Percentiles rank a stretch among this genome's conserved stretches.
Evolutionary conservation across 345 rosid species (phyloP).

Genomic region (Mallotus nudiflorus): DNA sequence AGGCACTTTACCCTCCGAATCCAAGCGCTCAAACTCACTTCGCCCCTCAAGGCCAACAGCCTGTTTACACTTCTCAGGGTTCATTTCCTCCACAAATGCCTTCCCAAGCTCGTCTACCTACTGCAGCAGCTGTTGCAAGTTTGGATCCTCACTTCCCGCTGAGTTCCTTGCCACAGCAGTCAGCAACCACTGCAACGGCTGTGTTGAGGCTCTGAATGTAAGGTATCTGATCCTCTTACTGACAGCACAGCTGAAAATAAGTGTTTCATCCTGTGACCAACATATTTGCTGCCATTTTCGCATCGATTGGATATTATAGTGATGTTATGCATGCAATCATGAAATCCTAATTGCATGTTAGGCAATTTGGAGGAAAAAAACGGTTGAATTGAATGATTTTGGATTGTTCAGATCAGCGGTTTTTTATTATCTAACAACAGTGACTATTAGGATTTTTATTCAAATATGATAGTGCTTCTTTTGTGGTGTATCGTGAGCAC

Average conservation of each 20-base stretch:
- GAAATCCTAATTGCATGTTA: too few species aligned
- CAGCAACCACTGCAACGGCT: background rate
- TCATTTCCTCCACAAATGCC: slow-evolving; percentile 12
- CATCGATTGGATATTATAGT: background rate
- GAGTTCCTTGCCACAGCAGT: slow-evolving; percentile 7
- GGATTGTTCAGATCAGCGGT: too few species aligned
- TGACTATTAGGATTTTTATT: too few species aligned
- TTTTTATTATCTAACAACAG: too few species aligned
- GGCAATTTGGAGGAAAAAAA: too few species aligned
- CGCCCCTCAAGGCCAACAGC: slow-evolving; percentile 17
- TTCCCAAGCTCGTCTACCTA: slow-evolving; percentile 19
- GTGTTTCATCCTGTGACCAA: background rate
- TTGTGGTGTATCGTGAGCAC: too few species aligned
- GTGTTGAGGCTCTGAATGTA: background rate
- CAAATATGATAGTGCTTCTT: too few species aligned
- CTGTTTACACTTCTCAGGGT: slow-evolving; percentile 9
- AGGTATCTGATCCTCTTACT: background rate
- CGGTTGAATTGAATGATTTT: too few species aligned
- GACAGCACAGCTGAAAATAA: background rate
- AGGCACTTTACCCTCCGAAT: slow-evolving; percentile 41
- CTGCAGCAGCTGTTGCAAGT: background rate
- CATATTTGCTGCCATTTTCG: background rate
- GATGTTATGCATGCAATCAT: too few species aligned
- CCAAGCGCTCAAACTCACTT: slow-evolving; percentile 18
- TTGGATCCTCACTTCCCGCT: slow-evolving; percentile 16